phyloP scores from a whole-genome alignment of 139 green algal genomes.

The Tetratostichococcus sp. region DNA sequence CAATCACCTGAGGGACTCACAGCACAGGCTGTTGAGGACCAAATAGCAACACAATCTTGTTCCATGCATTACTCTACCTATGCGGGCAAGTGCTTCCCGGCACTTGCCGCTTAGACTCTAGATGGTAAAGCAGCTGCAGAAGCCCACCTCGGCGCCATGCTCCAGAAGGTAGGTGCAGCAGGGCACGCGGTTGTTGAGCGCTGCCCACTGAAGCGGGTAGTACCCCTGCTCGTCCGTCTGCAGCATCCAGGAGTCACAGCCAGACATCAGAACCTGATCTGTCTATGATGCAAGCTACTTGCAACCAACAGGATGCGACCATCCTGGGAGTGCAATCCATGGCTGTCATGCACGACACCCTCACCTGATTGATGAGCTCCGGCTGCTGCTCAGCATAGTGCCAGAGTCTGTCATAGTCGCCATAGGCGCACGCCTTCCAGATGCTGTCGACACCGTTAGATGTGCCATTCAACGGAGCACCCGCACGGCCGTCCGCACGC shows the following conservation, averaged over 20 bases:
- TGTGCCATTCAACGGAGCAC: neutral
- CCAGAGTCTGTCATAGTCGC: conserved; percentile 71
- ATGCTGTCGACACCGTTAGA: conserved; percentile 24
- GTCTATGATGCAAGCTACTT: too few relatives aligned
- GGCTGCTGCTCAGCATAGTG: conserved; percentile 49
- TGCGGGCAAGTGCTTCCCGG: neutral
- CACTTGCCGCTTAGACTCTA: too few relatives aligned
- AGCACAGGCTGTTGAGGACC: too few relatives aligned
- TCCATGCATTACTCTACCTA: too few relatives aligned
- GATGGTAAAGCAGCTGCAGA: too few relatives aligned
- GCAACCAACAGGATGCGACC: too few relatives aligned
- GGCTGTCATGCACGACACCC: neutral
- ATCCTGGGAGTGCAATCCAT: too few relatives aligned
- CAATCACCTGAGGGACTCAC: conserved; percentile 9
- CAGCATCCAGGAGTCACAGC: too few relatives aligned
- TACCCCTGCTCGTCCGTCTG: conserved; percentile 64
- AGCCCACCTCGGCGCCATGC: conserved; percentile 42
- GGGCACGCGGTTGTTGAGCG: conserved; percentile 86
- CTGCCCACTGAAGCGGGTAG: conserved; percentile 81
- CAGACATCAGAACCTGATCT: too few relatives aligned
- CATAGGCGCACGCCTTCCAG: conserved; percentile 76
- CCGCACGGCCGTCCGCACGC: neutral
- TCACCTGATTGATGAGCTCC: conserved; percentile 27
- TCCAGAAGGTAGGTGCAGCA: conserved; percentile 68
- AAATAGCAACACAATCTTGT: too few relatives aligned